Evolutionary conservation across 176 grass and related monocot genomes (phyloP), one percentile per base, ranked within the genome.

Genomic region (Olyra latifolia): DNA sequence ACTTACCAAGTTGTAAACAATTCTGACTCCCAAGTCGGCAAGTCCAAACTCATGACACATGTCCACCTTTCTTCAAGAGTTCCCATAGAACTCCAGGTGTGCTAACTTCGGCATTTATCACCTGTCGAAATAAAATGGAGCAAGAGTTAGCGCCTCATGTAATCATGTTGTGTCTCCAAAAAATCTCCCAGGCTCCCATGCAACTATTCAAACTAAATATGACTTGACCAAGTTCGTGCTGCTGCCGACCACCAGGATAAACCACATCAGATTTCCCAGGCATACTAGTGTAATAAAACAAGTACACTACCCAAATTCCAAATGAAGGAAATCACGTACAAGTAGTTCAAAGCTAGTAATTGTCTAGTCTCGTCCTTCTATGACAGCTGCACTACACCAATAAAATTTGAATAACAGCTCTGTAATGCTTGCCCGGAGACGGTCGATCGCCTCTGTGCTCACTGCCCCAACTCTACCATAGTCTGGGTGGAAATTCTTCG

Each of bases 1-100:
- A 77, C 79, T 65, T 35, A 71, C 66, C 73, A 38, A 77, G 47
- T 56, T n/a, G n/a, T n/a, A n/a, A n/a, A n/a, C n/a, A n/a, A n/a
- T n/a, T 82, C 44, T 39, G 56, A 77, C 7, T 71, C 15, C 46
- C 23, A 71, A 72, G 49, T 72, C 40, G 39, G 9, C 23, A 71
- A 72, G 49, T 72, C 40, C 49, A 9, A 65, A 47, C 64, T 76
- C 53, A 62, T 35, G 13, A 43, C 14, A 69, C 8, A 30, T 75
- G 32, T 61, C 53, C 23, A 66, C 47, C 20, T 67, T 27, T 69
- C 52, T 87, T 75, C 62, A 43, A 60, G 52, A 70, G 42, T 49
- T 67, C 2, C 12, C 39, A 20, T 17, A 20, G 50, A 62, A 57
- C 4, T 75, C 70, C 62, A 53, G 42, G 23, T 25, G 30, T 24